Evolutionary conservation across 169 alveolate genomes (phyloP), one percentile per base, ranked within the genome.

Genomic region (Fabrea salina): DNA sequence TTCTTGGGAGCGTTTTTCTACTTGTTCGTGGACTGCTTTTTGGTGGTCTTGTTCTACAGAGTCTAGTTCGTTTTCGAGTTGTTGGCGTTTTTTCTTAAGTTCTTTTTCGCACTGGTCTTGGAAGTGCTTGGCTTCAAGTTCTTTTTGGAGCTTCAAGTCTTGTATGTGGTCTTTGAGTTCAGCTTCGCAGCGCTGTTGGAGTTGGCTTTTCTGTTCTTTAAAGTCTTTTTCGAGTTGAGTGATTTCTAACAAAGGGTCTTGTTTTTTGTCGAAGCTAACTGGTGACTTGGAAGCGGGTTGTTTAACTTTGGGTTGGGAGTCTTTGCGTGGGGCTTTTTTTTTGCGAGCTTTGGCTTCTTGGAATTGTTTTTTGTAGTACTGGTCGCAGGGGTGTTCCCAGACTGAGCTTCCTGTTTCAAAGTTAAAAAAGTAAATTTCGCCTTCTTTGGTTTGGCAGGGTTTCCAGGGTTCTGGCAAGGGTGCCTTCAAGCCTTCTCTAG

Each of bases 351-450:
- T 90, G 33, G 85, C 92, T 58, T 86, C 80, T n/a, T 32, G 19
- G 82, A 84, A 92, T 68, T 86, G 64, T 49, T 90, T 75, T 64
- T 84, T 80, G 57, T 94, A 94, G 83, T 94, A 91, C 4, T 81
- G 91, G 77, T 93, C 97, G 47, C 94, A 88, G 0, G 97, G 97
- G 50, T 93, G 97, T 50, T 93, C 97, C 78, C 82, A 80, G 22
- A 72, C 75, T 16, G 82, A 77, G 50, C 88, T 85, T 30, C 91
- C 87, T n/a, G 92, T 84, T 19, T 85, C 86, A 41, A 85, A 78
- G 81, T 93, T 93, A 71, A 89, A 67, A 76, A 88, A 93, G 47
- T 80, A 83, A 49, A 90, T 89, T 49, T 86, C 95, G 4, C 89
- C 95, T 22, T 80, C 75, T 61, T 84, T 83, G 35, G 92, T 87